These are phyloP conservation scores for Phlegmacium glaucopus DNA, from an alignment of 768 basidiomycete species.

Conservation along the genomic window DNA sequence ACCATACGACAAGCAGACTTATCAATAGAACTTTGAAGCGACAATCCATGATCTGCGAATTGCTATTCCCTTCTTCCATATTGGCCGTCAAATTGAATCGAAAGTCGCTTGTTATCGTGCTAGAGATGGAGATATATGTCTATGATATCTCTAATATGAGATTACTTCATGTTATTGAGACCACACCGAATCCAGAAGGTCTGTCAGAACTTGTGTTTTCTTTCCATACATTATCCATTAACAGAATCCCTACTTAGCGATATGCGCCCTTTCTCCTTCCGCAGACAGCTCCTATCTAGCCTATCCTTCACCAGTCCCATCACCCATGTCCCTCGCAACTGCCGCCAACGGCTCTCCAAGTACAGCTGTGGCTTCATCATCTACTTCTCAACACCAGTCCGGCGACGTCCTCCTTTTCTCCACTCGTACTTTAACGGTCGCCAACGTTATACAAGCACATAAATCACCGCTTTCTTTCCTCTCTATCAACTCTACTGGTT, in stretches of 20 bases:
- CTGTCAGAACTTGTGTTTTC: conserved; percentile 18
- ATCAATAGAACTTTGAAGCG: conserved; percentile 46
- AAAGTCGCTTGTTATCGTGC: conserved; percentile 91
- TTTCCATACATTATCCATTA: background rate
- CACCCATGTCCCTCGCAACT: conserved; percentile 61
- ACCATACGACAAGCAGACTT: conserved; percentile 1
- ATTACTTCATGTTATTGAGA: conserved; percentile 95
- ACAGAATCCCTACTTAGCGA: conserved; percentile 65
- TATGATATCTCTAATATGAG: conserved; percentile 99
- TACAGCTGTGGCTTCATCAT: conserved; percentile 28
- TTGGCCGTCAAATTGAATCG: conserved; percentile 98
- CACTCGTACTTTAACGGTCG: conserved; percentile 84
- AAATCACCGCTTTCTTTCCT: conserved; percentile 89
- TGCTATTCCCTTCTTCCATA: conserved; percentile 94
- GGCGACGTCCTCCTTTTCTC: conserved; percentile 96
- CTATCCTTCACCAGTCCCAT: conserved; percentile 92
- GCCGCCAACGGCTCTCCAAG: conserved; percentile 20
- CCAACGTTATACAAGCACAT: conserved; percentile 97
- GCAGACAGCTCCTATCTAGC: conserved; percentile 93
- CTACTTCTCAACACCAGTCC: conserved; percentile 44
- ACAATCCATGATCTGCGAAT: conserved; percentile 98
- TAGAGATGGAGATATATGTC: conserved; percentile 98
- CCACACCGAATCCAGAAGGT: conserved; percentile 94
- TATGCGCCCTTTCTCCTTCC: conserved; percentile 92
- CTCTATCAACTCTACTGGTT: conserved; percentile 81